Conservation (phyloP, 805 yeast species). For the Wickerhamomyces alni region DNA sequence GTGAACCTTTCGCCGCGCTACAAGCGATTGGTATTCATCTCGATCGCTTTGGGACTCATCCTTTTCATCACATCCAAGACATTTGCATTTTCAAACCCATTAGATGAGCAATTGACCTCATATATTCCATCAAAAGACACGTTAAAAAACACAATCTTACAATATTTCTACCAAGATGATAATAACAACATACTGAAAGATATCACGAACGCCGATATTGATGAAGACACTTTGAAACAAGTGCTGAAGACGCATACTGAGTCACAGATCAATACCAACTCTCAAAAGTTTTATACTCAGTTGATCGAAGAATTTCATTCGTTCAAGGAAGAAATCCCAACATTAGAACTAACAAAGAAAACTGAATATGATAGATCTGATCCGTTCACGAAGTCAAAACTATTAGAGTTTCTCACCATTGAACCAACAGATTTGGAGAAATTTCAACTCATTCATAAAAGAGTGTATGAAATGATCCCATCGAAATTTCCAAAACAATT, state of each 20-base stretch:
- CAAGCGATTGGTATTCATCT: neutral
- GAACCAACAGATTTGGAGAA: neutral
- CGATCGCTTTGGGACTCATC: neutral
- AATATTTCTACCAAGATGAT: neutral
- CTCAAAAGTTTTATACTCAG: conserved; percentile 1
- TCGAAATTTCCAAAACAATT: conserved; percentile 29
- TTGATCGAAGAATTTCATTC: conserved; percentile 1
- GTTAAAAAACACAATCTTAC: neutral
- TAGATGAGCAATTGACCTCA: neutral
- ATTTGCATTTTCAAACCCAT: neutral
- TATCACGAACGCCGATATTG: neutral
- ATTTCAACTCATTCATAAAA: neutral
- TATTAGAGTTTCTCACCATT: neutral
- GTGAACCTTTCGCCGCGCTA: neutral
- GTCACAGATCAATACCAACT: neutral
- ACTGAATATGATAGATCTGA: neutral
- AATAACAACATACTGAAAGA: neutral
- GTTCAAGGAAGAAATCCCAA: neutral
- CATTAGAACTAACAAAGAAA: neutral
- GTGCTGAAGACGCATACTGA: neutral
- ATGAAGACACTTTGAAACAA: neutral
- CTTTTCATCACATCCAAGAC: neutral
- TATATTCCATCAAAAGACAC: neutral
- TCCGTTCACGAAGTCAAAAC: neutral
- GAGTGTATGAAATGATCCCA: conserved; percentile 3